Conservation (phyloP, 768 basidiomycete genomes). For the Tulasnella sp. region DNA sequence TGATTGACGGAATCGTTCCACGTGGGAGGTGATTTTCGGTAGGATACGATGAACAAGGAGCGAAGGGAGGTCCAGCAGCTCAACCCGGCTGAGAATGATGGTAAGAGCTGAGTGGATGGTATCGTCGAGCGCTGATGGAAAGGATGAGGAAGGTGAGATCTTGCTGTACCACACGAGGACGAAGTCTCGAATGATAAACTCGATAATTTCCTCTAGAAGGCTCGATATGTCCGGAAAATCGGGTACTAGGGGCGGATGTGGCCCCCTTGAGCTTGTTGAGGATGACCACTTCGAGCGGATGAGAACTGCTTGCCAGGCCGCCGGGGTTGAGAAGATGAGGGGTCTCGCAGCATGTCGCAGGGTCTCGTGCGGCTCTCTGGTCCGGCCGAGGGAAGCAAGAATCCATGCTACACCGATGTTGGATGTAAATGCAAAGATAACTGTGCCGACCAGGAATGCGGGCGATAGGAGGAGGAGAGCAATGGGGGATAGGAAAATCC, state of each 20-base stretch:
- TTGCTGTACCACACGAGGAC: slow-evolving; percentile 81
- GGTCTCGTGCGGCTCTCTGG: slow-evolving; percentile 2
- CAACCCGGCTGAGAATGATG: slow-evolving; percentile 43
- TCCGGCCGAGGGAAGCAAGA: slow-evolving; percentile 15
- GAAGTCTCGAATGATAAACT: slow-evolving; percentile 77
- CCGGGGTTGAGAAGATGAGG: slow-evolving; percentile 79
- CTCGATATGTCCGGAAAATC: slow-evolving; percentile 52
- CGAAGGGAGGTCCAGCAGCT: slow-evolving; percentile 55
- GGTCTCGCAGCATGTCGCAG: slow-evolving; percentile 48
- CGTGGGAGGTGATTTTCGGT: slow-evolving; percentile 79
- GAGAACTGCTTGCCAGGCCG: slow-evolving; percentile 87
- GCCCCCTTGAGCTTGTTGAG: slow-evolving; percentile 40
- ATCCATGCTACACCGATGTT: slow-evolving; percentile 19
- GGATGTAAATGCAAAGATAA: slow-evolving; percentile 14
- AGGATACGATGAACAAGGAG: slow-evolving; percentile 73
- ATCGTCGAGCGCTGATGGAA: slow-evolving; percentile 73
- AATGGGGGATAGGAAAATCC: slow-evolving; percentile 21
- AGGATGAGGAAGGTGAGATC: slow-evolving; percentile 76
- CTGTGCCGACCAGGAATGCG: slow-evolving; percentile 11
- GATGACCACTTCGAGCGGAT: slow-evolving; percentile 87
- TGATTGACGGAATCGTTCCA: slow-evolving; percentile 83
- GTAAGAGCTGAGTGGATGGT: slow-evolving; percentile 57
- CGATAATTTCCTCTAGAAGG: slow-evolving; percentile 67
- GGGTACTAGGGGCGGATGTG: slow-evolving; percentile 55
- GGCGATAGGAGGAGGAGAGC: slow-evolving; percentile 19